Conservation (phyloP, 1,284 basidiomycete species). For the Amylostereum areolatum region DNA sequence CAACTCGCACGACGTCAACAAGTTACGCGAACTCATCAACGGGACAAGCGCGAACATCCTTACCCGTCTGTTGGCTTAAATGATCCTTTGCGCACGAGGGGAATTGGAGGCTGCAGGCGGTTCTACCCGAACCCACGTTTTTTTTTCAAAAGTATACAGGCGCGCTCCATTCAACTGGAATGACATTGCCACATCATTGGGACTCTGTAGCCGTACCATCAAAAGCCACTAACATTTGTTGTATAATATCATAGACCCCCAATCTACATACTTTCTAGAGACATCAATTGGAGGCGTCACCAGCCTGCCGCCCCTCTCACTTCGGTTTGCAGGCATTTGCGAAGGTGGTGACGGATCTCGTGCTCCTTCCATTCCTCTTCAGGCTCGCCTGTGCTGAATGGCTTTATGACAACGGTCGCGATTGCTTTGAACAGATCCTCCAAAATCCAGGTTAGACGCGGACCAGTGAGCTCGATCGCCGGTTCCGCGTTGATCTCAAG, state of each 20-base stretch:
- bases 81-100: not conserved
- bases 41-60: slow-evolving; percentile 83
- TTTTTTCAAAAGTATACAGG: not conserved
- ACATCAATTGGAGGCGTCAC: not conserved
- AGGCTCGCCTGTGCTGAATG: slow-evolving; percentile 42
- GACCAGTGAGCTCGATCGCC: slow-evolving; percentile 91
- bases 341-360: slow-evolving; percentile 10
- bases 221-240: not conserved
- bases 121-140: not conserved
- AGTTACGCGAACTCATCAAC: slow-evolving; percentile 79
- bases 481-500: slow-evolving; percentile 95
- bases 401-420: slow-evolving; percentile 60
- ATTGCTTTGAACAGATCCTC: slow-evolving; percentile 78
- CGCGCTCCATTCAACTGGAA: slow-evolving; percentile 9
- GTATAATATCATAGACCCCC: not conserved
- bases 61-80: slow-evolving; percentile 74
- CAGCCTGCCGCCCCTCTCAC: slow-evolving; percentile 24
- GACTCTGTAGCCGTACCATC: too few relatives aligned
- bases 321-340: slow-evolving; percentile 22
- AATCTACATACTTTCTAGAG: not conserved
- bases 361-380: slow-evolving; percentile 7
- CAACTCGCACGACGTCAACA: slow-evolving; percentile 76
- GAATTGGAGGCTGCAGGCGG: not conserved
- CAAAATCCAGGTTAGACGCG: slow-evolving; percentile 74
- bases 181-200: not conserved